Base-by-base conservation (phyloP, 495 filamentous ascomycete genomes). In the Podospora pseudopauciseta region DNA sequence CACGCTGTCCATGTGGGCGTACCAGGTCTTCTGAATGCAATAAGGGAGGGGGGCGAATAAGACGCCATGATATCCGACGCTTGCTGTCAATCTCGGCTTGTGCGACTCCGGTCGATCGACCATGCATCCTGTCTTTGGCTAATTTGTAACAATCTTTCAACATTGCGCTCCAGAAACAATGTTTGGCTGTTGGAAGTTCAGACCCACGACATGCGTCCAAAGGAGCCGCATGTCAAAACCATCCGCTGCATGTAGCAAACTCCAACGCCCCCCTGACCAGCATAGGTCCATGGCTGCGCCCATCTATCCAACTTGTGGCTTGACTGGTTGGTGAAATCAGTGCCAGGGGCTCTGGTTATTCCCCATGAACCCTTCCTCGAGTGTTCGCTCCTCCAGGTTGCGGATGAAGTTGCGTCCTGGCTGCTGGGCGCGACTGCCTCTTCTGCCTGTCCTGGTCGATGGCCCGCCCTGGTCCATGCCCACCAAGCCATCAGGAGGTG, bases 371-470 rank as follows among this genome's bases (percentile, higher is more conserved):
- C 92, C 91, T 76, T 99, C 95, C 76, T 96, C 93, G 62, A 97
- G 80, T 2, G 94, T 97, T 56, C 95, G 86, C 74, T 97, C 95
- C 77, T 98, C 95, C 69, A 99, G 81, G 68, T 90, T 97, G 62
- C 95, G 87, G 70, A 98, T 96, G 74, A 99, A 96, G 74, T 97
- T 92, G 26, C 92, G 85, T 54, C 83, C 85, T 65, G 86, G 84
- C 70, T 85, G 85, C 65, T 84, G 86, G 28, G 88, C 85, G 72
- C 92, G 86, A 68, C 92, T 96, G 23, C 92, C 90, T 72, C 94
- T 88, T 63, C 94, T 84, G 44, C 91, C 84, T 56, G 90, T 86
- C 71, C 88, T 90, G 70, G 91, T 88, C 13, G 89, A 75, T 11
- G 81, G 80, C 15, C 65, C 63, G 54, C 81, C 55, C 23, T 19